Percentiles rank a stretch among this genome's conserved stretches.
These are phyloP conservation scores for Tylopilus intermedius DNA, from an alignment of 768 basidiomycete genomes.

Conservation along the genomic window DNA sequence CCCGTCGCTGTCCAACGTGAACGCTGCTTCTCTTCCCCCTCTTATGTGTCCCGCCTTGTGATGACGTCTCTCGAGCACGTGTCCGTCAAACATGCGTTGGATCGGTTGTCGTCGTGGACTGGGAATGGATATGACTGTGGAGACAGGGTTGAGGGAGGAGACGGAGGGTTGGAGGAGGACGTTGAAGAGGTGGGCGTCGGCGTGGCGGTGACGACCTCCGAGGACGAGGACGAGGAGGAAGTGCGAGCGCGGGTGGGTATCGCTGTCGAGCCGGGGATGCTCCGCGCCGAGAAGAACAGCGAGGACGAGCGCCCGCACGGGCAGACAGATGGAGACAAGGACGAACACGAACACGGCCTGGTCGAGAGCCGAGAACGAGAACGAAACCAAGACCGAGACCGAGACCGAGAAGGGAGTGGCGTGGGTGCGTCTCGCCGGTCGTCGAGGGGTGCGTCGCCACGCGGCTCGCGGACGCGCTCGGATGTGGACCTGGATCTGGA, in stretches of 20 bases:
- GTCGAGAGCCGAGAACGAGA: neutral
- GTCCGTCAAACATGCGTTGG: slow-evolving; percentile 15
- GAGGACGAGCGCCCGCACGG: neutral
- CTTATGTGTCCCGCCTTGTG: slow-evolving; percentile 15
- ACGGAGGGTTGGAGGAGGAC: neutral
- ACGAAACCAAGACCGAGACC: neutral
- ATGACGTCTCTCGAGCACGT: slow-evolving; percentile 29
- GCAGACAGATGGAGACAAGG: neutral
- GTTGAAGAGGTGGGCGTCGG: slow-evolving; percentile 12
- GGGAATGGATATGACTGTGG: neutral
- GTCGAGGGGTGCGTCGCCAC: neutral
- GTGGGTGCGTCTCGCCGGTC: neutral
- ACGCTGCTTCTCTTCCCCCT: neutral
- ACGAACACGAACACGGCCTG: neutral
- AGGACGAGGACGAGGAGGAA: slow-evolving; percentile 4
- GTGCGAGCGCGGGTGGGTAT: neutral
- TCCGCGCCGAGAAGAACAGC: neutral
- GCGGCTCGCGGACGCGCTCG: slow-evolving; percentile 1
- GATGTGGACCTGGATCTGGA: neutral
- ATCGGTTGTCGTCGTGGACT: neutral
- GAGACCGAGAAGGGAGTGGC: neutral
- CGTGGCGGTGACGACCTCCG: slow-evolving; percentile 11
- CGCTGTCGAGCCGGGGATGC: neutral
- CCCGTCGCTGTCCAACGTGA: neutral
- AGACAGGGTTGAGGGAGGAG: neutral